phyloP scores from a whole-genome alignment of 306 rosid genomes.

The Lathyrus tuberosus region DNA sequence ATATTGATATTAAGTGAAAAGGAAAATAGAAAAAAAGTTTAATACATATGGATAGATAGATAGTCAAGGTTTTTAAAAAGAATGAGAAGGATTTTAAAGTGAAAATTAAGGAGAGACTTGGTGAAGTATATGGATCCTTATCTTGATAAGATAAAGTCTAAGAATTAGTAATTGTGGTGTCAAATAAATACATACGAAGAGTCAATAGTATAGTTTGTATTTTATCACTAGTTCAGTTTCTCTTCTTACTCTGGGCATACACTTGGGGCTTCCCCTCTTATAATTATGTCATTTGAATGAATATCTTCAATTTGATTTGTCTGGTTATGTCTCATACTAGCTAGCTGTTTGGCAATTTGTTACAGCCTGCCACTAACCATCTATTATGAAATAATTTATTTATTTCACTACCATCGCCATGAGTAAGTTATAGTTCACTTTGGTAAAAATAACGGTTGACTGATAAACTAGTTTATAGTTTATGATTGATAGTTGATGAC shows the following conservation, averaged over 20 bases:
- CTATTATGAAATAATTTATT: not conserved
- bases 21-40: not conserved
- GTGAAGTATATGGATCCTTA: not conserved
- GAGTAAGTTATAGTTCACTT: not conserved
- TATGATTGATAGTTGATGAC: too few species aligned
- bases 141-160: not conserved
- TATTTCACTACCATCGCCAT: not conserved
- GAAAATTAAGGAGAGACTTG: not conserved
- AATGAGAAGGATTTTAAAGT: not conserved
- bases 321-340: slow-evolving; percentile 3
- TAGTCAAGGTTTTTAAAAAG: not conserved
- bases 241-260: not conserved
- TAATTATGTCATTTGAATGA: not conserved
- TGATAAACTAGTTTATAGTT: too few species aligned
- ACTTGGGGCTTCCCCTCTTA: not conserved
- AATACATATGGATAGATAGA: not conserved
- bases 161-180: not conserved
- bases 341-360: not conserved
- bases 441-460: too few species aligned
- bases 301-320: not conserved
- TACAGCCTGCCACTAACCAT: not conserved
- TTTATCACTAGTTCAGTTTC: not conserved
- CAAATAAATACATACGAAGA: not conserved
- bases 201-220: not conserved
- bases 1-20: not conserved